phyloP scores from a whole-genome alignment of 352 stramenopile genomes.

The Phytophthora citricola region DNA sequence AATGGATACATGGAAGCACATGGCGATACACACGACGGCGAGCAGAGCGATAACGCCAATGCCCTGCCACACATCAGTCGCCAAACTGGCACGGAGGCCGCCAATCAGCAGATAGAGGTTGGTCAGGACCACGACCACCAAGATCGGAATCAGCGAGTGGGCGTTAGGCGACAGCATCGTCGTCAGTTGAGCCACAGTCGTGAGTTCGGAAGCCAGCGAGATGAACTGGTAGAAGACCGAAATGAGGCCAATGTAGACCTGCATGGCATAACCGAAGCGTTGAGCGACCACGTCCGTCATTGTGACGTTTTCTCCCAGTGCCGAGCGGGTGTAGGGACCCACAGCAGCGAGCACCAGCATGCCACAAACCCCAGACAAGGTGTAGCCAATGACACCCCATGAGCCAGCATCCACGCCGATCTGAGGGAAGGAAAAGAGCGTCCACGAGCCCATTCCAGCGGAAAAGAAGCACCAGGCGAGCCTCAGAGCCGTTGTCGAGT shows the following conservation, averaged over 20 bases:
- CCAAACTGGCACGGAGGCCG: conserved; percentile 72
- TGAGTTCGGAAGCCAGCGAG: conserved; percentile 76
- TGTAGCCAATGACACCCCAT: conserved; percentile 83
- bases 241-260: conserved; percentile 73
- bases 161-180: conserved; percentile 55
- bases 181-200: conserved; percentile 59
- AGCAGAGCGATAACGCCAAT: conserved; percentile 67
- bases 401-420: conserved; percentile 77
- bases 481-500: conserved; percentile 58
- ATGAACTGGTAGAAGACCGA: conserved; percentile 87
- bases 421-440: conserved; percentile 78
- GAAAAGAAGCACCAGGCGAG: conserved; percentile 85
- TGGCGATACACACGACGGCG: conserved; percentile 66
- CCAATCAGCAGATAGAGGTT: conserved; percentile 80
- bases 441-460: conserved; percentile 77
- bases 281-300: conserved; percentile 70
- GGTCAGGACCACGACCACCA: conserved; percentile 72
- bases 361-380: conserved; percentile 60
- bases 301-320: conserved; percentile 73
- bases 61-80: conserved; percentile 79
- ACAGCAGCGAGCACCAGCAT: conserved; percentile 63
- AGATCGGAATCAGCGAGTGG: conserved; percentile 47
- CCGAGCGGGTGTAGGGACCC: conserved; percentile 58
- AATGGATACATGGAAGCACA: conserved; percentile 62
- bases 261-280: conserved; percentile 73